Evolutionary conservation across 2,329 filamentous ascomycete genomes (phyloP), one percentile per base, ranked within the genome.

Genomic region (Trichophyton mentagrophytes): DNA sequence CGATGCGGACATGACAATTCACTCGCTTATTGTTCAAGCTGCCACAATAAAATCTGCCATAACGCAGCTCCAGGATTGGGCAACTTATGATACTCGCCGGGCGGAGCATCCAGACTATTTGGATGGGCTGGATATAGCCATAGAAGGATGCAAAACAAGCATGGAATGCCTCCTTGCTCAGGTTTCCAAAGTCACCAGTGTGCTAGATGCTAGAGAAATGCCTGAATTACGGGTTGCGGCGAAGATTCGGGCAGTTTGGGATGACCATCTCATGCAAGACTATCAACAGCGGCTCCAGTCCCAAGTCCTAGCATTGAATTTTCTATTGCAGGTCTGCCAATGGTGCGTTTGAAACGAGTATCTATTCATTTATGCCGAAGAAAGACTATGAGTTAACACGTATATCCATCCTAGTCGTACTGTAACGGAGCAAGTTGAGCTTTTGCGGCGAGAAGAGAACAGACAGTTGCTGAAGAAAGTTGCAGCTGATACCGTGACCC

Each of bases 301-400:
- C 20, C 73, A 75, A 59, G 69, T 74, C 4, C 64, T 68, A 42
- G 73, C 73, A 9, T 64, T 75, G 17, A 72, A 74, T 49, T 60
- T 75, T 22, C 64, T 76, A 57, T 64, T 75, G 22, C 71, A 74
- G 61, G 72, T 71, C 36, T 72, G 69, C 53, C 71, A 74, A 66
- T 74, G 72, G 73, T 75, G 59, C 22, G 64, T 65, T 15, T 36
- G 13, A 33, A 55, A 15, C 17, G 15, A 33, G n/a, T 53, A 13
- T 33, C 4, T 15, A 3, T 42, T 4, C 38, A 42, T 33, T 38
- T n/a, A 44, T 22, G 22, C 22, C 22, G 22, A 22, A 2, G 13
- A 11, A n/a, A 15, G 25, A 1, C 55, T 22, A 58, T 61, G 57
- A 47, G 38, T 15, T 55, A 30, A 55, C 51, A 55, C 15, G 8